phyloP scores from a whole-genome alignment of 495 filamentous ascomycete species.

The Penicillium crystallinum region DNA sequence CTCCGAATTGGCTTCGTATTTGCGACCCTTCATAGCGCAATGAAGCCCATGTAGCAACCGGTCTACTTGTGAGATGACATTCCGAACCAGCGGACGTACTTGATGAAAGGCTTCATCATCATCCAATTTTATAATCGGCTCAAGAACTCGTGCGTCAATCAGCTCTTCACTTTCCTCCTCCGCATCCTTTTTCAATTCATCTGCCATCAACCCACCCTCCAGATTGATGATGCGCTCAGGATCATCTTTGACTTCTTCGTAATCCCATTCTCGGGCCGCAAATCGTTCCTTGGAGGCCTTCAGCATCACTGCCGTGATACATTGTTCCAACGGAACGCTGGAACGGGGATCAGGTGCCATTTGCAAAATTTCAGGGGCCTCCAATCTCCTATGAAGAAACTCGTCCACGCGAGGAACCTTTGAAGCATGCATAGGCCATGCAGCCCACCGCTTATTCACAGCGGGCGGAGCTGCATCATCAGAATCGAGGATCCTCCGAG shows the following conservation, averaged over 20 bases:
- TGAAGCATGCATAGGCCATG: conserved; percentile 65
- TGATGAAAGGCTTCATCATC: conserved; percentile 58
- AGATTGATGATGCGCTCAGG: not conserved
- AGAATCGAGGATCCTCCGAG: conserved; percentile 23
- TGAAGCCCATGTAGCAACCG: conserved; percentile 61
- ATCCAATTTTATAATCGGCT: conserved; percentile 48
- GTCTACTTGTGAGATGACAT: conserved; percentile 62
- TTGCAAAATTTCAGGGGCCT: conserved; percentile 44
- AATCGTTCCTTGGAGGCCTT: conserved; percentile 63
- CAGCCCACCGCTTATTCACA: conserved; percentile 60
- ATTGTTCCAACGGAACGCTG: conserved; percentile 60
- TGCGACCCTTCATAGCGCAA: conserved; percentile 48
- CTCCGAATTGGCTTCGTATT: conserved; percentile 14
- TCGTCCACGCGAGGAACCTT: conserved; percentile 57
- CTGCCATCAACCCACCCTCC: not conserved
- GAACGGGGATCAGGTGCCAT: conserved; percentile 38
- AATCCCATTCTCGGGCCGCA: conserved; percentile 28
- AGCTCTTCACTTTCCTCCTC: conserved; percentile 12
- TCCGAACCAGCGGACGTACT: conserved; percentile 57
- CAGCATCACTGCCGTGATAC: conserved; percentile 56
- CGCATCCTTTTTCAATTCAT: conserved; percentile 5
- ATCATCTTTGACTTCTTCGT: conserved; percentile 6
- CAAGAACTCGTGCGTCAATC: conserved; percentile 17
- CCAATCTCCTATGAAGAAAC: conserved; percentile 33
- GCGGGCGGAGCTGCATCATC: conserved; percentile 18